Conservation (phyloP, 345 rosid genomes). For the Aegle marmelos region DNA sequence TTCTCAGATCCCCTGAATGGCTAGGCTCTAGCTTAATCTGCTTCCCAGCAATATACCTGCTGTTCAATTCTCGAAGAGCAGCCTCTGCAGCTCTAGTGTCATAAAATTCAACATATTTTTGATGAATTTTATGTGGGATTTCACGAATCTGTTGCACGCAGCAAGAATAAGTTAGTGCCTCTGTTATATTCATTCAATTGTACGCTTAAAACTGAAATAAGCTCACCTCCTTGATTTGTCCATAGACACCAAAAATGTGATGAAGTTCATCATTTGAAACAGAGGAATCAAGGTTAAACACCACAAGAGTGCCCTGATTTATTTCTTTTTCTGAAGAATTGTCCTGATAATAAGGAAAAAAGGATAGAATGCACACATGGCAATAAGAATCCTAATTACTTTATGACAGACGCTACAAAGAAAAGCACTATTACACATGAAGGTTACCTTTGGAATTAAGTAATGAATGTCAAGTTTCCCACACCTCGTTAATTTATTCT, state of each 20-base stretch:
- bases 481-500: slow-evolving; percentile 31
- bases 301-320: slow-evolving; percentile 32
- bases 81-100: slow-evolving; percentile 44
- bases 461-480: slow-evolving; percentile 55
- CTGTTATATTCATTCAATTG: neutral
- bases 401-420: neutral
- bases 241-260: slow-evolving; percentile 33
- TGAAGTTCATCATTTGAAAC: slow-evolving; percentile 35
- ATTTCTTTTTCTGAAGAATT: slow-evolving; percentile 33
- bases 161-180: neutral
- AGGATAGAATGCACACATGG: neutral
- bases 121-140: slow-evolving; percentile 26
- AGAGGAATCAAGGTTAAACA: slow-evolving; percentile 35
- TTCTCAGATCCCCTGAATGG: slow-evolving; percentile 22
- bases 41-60: slow-evolving; percentile 33
- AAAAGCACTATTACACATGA: neutral
- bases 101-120: slow-evolving; percentile 35
- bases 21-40: slow-evolving; percentile 32
- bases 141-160: slow-evolving; percentile 29
- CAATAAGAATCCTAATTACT: neutral
- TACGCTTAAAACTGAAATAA: neutral
- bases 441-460: slow-evolving; percentile 47
- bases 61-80: slow-evolving; percentile 31
- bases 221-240: slow-evolving; percentile 39
- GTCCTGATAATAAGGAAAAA: slow-evolving; percentile 21